These are phyloP conservation scores for Elongisporangium prolatum DNA, from an alignment of 352 stramenopile genomes.

Conservation along the genomic window DNA sequence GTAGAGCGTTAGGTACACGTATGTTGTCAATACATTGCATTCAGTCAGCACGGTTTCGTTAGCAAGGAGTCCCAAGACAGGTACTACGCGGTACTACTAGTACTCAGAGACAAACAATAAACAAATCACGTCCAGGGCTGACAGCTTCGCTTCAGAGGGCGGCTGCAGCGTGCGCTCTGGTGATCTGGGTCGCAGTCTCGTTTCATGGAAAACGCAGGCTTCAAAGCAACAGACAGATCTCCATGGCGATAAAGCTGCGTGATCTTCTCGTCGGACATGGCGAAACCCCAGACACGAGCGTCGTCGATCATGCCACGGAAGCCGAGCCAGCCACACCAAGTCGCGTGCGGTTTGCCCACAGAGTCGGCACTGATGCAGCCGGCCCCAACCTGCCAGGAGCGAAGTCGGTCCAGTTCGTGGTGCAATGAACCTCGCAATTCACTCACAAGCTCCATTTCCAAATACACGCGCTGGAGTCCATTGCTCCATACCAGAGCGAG, in stretches of 20 bases:
- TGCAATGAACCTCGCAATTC: conserved; percentile 14
- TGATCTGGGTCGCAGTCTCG: too few relatives aligned
- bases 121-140: conserved; percentile 1
- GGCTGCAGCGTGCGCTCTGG: too few relatives aligned
- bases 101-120: too few relatives aligned
- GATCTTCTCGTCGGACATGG: too few relatives aligned
- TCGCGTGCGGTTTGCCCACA: conserved; percentile 15
- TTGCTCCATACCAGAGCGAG: background rate
- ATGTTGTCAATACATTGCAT: conserved; percentile 1
- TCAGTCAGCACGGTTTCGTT: too few relatives aligned
- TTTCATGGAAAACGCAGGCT: too few relatives aligned
- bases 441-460: conserved; percentile 11
- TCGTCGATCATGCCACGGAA: conserved; percentile 40
- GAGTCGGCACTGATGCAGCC: conserved; percentile 24
- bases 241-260: too few relatives aligned
- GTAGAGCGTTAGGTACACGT: conserved; percentile 14
- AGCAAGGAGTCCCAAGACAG: too few relatives aligned
- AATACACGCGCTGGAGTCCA: conserved; percentile 10
- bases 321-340: conserved; percentile 34
- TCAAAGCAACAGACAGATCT: too few relatives aligned
- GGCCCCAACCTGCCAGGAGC: conserved; percentile 32
- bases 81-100: too few relatives aligned
- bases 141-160: conserved; percentile 5
- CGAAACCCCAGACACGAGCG: conserved; percentile 13
- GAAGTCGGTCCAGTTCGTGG: too few relatives aligned